Evolutionary conservation across 257 asterid genomes (phyloP), one percentile per base, ranked within the genome.

Genomic region (Solanum bulbocastanum): DNA sequence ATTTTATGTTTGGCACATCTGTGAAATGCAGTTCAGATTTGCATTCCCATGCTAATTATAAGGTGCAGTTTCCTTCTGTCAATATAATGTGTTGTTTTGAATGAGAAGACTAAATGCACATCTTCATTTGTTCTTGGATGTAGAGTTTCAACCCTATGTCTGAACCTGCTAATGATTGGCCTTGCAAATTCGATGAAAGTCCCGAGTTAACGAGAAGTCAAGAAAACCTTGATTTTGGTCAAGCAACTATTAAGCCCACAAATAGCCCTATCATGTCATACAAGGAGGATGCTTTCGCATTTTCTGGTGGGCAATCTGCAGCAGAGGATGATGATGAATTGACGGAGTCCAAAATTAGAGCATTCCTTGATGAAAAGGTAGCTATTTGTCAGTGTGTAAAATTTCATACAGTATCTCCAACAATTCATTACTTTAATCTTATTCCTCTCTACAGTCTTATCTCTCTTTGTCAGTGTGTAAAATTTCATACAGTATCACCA

Each of bases 311-410:
- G 85, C 96, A 91, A 76, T 86, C 91, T 27, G 94, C 86, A 86
- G 83, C 92, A 72, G 99, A 95, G 87, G 99, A 97, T 74, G 99
- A 97, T 44, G 98, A 96, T 20, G 98, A 94, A 92, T 92, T 90
- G 69, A 96, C 98, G 32, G 99, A 97, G 88, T 89, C 98, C 25
- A 97, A 94, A 92, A 97, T 97, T 89, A 92, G 94, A 90, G 98
- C 95, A 52, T 97, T 97, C 91, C 97, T 97, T 71, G 98, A 93
- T 87, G 99, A 92, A 92, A 97, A 97, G 99, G 99, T 97, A 86
- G 89, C 58, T 25, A 8, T 15, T 78, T 44, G 7, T 86, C 30
- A 52, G 11, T 36, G 76, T 72, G 86, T 78, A 32, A 58, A 84
- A 39, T 49, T 40, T 35, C 33, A 40, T 84, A 35, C 18, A 49